Evolutionary conservation across 2,329 filamentous ascomycete species (phyloP).

Genomic region (Penicillium capsulatum): DNA sequence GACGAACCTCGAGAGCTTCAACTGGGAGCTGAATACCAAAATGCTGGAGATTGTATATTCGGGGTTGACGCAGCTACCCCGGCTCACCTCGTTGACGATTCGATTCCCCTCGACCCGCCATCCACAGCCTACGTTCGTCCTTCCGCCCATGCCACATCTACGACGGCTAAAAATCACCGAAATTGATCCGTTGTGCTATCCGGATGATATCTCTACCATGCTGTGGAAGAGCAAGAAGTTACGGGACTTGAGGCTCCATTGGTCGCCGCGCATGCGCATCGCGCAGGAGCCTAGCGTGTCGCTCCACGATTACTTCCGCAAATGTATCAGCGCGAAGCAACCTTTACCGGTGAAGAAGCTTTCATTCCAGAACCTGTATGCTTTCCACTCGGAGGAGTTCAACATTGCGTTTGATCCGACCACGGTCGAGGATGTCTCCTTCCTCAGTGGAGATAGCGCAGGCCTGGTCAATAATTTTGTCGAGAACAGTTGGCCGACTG

Average conservation of each 20-base stretch:
- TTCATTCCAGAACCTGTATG: constrained; percentile 56
- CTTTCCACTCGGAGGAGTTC: constrained; percentile 48
- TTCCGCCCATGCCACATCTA: constrained; percentile 56
- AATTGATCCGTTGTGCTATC: constrained; percentile 61
- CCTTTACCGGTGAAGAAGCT: constrained; percentile 49
- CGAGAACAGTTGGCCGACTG: constrained; percentile 51
- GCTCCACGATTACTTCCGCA: constrained; percentile 54
- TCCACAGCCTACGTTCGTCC: constrained; percentile 53
- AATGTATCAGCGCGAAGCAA: constrained; percentile 47
- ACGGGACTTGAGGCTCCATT: constrained; percentile 55
- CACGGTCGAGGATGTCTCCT: constrained; percentile 47
- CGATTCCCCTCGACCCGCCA: constrained; percentile 54
- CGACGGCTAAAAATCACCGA: constrained; percentile 52
- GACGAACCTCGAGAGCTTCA: constrained; percentile 52
- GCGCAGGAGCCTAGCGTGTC: constrained; percentile 55
- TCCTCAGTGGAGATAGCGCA: constrained; percentile 49
- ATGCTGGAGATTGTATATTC: constrained; percentile 57
- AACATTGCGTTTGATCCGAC: constrained; percentile 42
- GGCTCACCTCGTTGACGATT: constrained; percentile 52
- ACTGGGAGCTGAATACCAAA: constrained; percentile 60
- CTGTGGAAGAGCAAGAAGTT: constrained; percentile 53
- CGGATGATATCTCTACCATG: constrained; percentile 58
- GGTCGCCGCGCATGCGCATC: constrained; percentile 59
- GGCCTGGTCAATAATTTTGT: constrained; percentile 48
- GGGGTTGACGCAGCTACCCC: constrained; percentile 49